These are phyloP conservation scores for Aurantiochytrium sp. DNA, from an alignment of 108 stramenopile genomes.

Conservation along the genomic window DNA sequence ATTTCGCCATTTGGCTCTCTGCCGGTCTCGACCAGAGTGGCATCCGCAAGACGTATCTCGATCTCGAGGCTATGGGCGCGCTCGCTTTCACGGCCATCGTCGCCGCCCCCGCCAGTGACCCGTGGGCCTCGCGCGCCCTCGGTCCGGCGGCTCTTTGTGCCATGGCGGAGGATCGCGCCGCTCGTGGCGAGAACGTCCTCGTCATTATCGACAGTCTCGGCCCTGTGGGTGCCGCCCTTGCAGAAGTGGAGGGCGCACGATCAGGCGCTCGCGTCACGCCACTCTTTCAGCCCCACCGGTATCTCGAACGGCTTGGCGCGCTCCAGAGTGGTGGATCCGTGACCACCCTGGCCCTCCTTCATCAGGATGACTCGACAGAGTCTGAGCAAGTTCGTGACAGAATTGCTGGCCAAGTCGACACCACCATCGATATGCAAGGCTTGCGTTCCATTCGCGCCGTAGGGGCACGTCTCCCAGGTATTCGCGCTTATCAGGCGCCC, in stretches of 20 bases:
- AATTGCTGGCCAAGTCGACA: conserved; percentile 7
- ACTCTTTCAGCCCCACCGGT: neutral
- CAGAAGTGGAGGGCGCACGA: neutral
- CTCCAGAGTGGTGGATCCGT: neutral
- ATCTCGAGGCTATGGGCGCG: neutral
- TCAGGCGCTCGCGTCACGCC: neutral
- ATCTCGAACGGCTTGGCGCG: neutral
- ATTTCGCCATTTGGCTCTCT: neutral
- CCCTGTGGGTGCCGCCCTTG: neutral
- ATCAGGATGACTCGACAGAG: neutral
- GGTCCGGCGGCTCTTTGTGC: neutral
- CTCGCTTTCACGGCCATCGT: neutral
- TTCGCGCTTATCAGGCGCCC: neutral
- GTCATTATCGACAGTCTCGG: neutral
- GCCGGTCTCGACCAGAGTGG: neutral
- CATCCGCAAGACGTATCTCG: neutral
- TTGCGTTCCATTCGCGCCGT: neutral
- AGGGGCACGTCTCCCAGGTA: neutral
- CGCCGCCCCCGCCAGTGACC: neutral
- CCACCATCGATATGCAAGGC: neutral
- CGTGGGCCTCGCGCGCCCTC: neutral
- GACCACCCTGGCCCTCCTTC: neutral
- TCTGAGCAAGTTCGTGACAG: neutral
- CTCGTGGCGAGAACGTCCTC: neutral
- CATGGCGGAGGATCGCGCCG: neutral